Conservation (phyloP, 257 asterid genomes). For the Nicotiana attenuata region DNA sequence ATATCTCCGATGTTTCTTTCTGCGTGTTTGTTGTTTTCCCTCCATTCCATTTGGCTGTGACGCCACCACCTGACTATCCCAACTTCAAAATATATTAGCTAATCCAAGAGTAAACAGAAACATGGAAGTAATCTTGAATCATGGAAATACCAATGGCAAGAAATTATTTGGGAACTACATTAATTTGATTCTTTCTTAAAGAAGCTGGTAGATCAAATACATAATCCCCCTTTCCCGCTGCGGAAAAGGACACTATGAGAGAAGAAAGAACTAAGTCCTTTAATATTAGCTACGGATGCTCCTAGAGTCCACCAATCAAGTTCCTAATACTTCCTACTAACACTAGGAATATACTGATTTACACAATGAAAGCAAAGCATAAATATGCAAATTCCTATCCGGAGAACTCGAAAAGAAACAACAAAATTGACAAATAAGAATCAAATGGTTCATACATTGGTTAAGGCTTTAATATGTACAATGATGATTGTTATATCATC, state of each 20-base stretch:
- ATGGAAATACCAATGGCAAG: not conserved
- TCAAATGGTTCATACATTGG: conserved; percentile 47
- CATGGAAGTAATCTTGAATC: not conserved
- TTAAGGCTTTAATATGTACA: conserved; percentile 67
- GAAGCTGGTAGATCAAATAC: not conserved
- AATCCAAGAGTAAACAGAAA: conserved; percentile 1
- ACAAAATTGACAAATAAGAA: conserved; percentile 20
- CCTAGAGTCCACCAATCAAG: not conserved
- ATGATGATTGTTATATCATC: conserved; percentile 90
- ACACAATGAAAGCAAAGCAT: conserved; percentile 1
- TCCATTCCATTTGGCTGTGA: conserved; percentile 18
- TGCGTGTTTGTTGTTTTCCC: conserved; percentile 5
- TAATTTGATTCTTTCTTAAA: not conserved
- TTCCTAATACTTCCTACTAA: not conserved
- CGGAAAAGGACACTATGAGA: not conserved
- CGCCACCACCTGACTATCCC: conserved; percentile 28
- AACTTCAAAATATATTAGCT: conserved; percentile 22
- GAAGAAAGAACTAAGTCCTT: not conserved
- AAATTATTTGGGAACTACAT: not conserved
- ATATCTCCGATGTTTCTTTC: conserved; percentile 24
- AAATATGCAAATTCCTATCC: not conserved
- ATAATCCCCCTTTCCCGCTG: not conserved
- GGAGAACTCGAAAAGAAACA: conserved; percentile 16
- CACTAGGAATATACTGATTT: not conserved
- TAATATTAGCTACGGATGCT: not conserved